These are phyloP conservation scores for Neurospora sp. DNA, from an alignment of 495 filamentous ascomycete species.

Conservation along the genomic window DNA sequence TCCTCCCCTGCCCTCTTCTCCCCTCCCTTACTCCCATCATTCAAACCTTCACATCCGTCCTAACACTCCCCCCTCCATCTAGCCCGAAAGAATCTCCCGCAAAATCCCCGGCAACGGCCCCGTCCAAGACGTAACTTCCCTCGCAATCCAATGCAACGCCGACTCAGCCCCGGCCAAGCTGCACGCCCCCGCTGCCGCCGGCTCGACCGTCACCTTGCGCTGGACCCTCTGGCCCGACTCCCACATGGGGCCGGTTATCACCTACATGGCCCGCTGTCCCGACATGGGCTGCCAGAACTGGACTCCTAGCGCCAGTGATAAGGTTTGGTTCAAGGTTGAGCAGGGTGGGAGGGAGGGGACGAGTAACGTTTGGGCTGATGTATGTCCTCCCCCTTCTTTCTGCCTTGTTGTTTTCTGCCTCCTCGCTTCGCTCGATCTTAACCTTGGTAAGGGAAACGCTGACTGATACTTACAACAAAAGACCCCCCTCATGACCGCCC, in stretches of 20 bases:
- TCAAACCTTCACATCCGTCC: neutral
- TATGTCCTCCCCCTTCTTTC: neutral
- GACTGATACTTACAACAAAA: constrained; percentile 4
- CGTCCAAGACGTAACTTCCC: constrained; percentile 34
- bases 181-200: constrained; percentile 43
- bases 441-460: neutral
- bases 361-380: constrained; percentile 21
- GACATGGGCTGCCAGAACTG: constrained; percentile 48
- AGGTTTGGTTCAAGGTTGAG: constrained; percentile 54
- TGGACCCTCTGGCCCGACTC: constrained; percentile 55
- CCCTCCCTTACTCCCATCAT: neutral
- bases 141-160: constrained; percentile 38
- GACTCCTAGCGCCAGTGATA: constrained; percentile 29
- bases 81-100: constrained; percentile 34
- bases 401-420: neutral
- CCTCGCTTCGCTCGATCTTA: neutral
- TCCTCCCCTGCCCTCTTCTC: no score
- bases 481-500: constrained; percentile 42
- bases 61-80: neutral
- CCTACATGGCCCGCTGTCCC: constrained; percentile 56
- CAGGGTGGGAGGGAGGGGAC: constrained; percentile 45
- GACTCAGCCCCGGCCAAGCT: constrained; percentile 44
- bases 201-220: constrained; percentile 46
- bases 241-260: constrained; percentile 58
- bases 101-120: constrained; percentile 41